phyloP scores from a whole-genome alignment of 345 rosid genomes.

The Eucalyptus sp. region DNA sequence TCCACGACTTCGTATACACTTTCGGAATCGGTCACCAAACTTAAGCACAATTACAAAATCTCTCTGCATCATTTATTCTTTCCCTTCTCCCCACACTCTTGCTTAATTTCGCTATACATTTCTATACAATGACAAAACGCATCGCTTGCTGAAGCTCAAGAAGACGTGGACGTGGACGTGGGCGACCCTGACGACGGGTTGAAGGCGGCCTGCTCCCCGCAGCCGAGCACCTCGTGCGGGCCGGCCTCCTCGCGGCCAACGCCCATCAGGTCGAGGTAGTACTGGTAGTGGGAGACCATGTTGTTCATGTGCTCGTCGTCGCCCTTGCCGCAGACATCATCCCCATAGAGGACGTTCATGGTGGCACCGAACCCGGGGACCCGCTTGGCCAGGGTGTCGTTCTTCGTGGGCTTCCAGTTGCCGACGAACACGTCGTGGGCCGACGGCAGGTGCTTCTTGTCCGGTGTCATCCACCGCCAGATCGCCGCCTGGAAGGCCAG shows the following conservation, averaged over 20 bases:
- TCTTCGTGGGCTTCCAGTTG: slow-evolving; percentile 79
- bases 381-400: slow-evolving; percentile 62
- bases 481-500: slow-evolving; percentile 73
- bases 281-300: slow-evolving; percentile 54
- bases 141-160: background rate
- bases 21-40: background rate
- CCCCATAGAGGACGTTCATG: slow-evolving; percentile 71
- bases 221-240: slow-evolving; percentile 58
- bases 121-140: background rate
- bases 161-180: slow-evolving; percentile 11
- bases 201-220: slow-evolving; percentile 66
- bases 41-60: background rate
- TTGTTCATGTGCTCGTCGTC: slow-evolving; percentile 70
- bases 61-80: background rate
- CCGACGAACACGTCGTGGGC: slow-evolving; percentile 74
- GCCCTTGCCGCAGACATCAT: slow-evolving; percentile 50
- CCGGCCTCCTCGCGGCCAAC: slow-evolving; percentile 91
- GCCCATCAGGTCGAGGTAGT: slow-evolving; percentile 78
- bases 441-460: slow-evolving; percentile 59
- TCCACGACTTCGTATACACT: background rate
- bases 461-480: slow-evolving; percentile 90
- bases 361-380: slow-evolving; percentile 72
- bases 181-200: slow-evolving; percentile 5
- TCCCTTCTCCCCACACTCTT: background rate
- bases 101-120: background rate